Base-by-base conservation (phyloP, 2,329 filamentous ascomycete species). In the Chrysoporthe deuterocubensis region DNA sequence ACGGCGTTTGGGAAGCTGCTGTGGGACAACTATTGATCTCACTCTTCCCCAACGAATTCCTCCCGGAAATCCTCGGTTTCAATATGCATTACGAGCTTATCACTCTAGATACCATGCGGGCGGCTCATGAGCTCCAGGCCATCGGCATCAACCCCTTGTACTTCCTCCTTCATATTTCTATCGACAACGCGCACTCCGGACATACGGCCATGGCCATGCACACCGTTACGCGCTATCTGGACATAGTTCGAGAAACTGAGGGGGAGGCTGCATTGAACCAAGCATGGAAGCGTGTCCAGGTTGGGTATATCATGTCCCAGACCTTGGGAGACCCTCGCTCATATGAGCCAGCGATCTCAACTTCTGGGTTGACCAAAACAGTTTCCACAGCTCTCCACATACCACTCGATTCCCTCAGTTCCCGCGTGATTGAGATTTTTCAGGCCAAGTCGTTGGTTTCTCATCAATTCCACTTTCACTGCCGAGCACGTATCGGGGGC, bases 61-160 rank as follows among this genome's bases (percentile, higher is more conserved):
- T 86, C 2, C 83, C 83, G 0, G 83, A 85, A 72, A 81, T 83
- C 4, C 73, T 85, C 3, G 82, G 84, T 1, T 85, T 84, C 71
- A 86, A 84, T 70, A 76, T 85, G 74, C 79, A 82, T 37, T 85
- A 80, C 65, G 83, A 86, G 71, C 72, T 74, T 40, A 63, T 84
- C 16, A 76, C 79, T 1, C 69, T 81, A 21, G 78, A 80, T 64
- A 75, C 80, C 1, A 70, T 84, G 66, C 76, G 76, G 56, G 78
- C 79, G 0, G 74, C 78, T 5, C 77, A 80, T 48, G 83, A 85
- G 72, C 74, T 85, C 34, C 74, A 73, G 16, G 82, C 83, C 69
- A 66, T 85, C 32, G 73, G 74, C 5, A 69, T 85, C 9, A 75
- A 83, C 65, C 72, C 79, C 0, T 81, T 81, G 52, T 85, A 85